phyloP scores from a whole-genome alignment of 257 asterid species.

The Petunia axillaris region DNA sequence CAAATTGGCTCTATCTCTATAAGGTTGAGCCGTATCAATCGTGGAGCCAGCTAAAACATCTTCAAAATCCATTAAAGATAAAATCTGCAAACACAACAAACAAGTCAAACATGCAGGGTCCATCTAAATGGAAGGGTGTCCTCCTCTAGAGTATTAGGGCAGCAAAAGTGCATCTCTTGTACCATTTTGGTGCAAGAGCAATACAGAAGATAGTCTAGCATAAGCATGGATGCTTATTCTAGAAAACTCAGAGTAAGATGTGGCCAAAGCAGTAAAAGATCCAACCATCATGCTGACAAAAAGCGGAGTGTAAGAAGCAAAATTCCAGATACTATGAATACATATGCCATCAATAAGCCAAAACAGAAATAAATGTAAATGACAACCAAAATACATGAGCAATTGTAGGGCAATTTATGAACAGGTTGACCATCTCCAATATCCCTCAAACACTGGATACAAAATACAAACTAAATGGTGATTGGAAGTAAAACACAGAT shows the following conservation, averaged over 20 bases:
- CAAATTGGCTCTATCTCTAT: no score
- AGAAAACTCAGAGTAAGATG: neutral
- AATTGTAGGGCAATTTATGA: conserved; percentile 92
- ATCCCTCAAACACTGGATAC: conserved; percentile 90
- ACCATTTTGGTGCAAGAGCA: neutral
- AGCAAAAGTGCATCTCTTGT: neutral
- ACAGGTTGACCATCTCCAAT: conserved; percentile 98
- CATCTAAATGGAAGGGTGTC: neutral
- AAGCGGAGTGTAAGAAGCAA: neutral
- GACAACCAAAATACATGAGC: conserved; percentile 62
- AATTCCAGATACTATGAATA: neutral
- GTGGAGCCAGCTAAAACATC: neutral
- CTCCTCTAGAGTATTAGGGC: neutral
- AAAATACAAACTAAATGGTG: conserved; percentile 35
- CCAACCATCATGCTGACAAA: neutral
- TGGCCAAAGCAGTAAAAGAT: neutral
- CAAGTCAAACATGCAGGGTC: neutral
- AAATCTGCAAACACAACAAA: neutral
- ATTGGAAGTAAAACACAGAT: conserved; percentile 28
- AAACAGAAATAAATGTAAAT: conserved; percentile 13
- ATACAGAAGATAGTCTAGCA: neutral
- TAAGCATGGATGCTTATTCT: neutral
- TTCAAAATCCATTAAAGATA: no score
- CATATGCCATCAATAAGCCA: neutral
- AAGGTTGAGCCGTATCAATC: no score